phyloP scores from a whole-genome alignment of 2,329 filamentous ascomycete genomes.

The Dactylellina cionopaga region DNA sequence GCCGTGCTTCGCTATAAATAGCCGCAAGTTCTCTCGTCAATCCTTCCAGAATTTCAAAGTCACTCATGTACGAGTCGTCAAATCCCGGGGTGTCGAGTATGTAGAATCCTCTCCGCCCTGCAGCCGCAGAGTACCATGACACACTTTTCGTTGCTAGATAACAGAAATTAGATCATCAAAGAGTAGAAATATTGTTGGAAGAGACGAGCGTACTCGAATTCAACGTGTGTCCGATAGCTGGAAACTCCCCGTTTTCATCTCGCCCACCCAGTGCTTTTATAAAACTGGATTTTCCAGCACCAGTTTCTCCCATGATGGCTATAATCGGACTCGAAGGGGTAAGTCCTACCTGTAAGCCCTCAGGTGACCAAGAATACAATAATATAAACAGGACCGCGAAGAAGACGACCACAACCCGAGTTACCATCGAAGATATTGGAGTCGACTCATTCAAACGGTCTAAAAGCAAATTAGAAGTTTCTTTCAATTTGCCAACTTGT shows the following conservation, averaged over 20 bases:
- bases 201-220: slow-evolving; percentile 39
- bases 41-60: slow-evolving; percentile 52
- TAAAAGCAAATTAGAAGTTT: too few relatives aligned
- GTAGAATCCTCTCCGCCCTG: slow-evolving; percentile 37
- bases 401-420: background rate
- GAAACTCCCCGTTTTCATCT: slow-evolving; percentile 21
- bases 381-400: background rate
- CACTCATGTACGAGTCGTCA: slow-evolving; percentile 53
- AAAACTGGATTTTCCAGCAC: slow-evolving; percentile 56
- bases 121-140: slow-evolving; percentile 35
- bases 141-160: slow-evolving; percentile 49
- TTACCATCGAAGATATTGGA: too few relatives aligned
- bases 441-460: too few relatives aligned
- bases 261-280: slow-evolving; percentile 53
- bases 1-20: slow-evolving; percentile 29
- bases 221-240: slow-evolving; percentile 36
- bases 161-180: slow-evolving; percentile 3
- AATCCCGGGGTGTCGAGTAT: slow-evolving; percentile 54
- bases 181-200: background rate
- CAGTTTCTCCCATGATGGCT: slow-evolving; percentile 58
- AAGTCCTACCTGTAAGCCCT: background rate
- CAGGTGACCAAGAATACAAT: background rate
- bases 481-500: too few relatives aligned
- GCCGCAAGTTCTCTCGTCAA: slow-evolving; percentile 31
- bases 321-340: slow-evolving; percentile 46